Percentiles rank a stretch among this genome's conserved stretches.
Conservation (phyloP, 2,329 filamentous ascomycete species). For the Cladosporium sphaerospermum region DNA sequence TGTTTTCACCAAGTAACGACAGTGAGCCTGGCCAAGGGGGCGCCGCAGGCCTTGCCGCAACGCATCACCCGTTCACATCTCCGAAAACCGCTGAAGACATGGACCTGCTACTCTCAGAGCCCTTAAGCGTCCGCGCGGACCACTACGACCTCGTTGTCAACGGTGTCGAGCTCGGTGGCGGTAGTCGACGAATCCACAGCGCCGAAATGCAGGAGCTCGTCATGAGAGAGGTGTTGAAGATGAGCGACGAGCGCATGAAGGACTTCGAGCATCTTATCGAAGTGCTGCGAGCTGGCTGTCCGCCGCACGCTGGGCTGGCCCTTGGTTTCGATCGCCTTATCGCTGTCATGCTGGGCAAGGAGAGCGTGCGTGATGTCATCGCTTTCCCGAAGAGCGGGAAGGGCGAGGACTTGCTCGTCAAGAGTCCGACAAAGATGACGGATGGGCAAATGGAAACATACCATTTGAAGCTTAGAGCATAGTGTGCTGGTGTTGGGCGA, state of each 20-base stretch:
- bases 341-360: conserved; percentile 68
- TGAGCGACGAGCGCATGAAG: conserved; percentile 63
- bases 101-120: conserved; percentile 65
- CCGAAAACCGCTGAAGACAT: conserved; percentile 68
- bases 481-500: not conserved
- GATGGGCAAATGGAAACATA: conserved; percentile 55
- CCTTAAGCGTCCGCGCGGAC: conserved; percentile 68
- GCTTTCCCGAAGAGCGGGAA: conserved; percentile 92
- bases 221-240: conserved; percentile 74
- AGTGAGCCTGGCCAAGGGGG: conserved; percentile 74
- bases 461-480: conserved; percentile 40
- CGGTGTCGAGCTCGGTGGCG: conserved; percentile 87
- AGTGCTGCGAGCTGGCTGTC: conserved; percentile 77
- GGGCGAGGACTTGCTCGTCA: conserved; percentile 79
- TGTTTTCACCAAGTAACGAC: conserved; percentile 70
- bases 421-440: conserved; percentile 65
- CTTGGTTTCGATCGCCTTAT: conserved; percentile 85
- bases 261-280: conserved; percentile 83
- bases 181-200: conserved; percentile 85
- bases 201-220: conserved; percentile 77
- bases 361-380: conserved; percentile 86
- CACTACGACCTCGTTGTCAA: conserved; percentile 97
- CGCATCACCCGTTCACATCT: conserved; percentile 94
- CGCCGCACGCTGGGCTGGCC: conserved; percentile 89
- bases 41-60: conserved; percentile 70